Evolutionary conservation across 2,329 filamentous ascomycete genomes (phyloP).

Genomic region (Ophiostoma sp.): DNA sequence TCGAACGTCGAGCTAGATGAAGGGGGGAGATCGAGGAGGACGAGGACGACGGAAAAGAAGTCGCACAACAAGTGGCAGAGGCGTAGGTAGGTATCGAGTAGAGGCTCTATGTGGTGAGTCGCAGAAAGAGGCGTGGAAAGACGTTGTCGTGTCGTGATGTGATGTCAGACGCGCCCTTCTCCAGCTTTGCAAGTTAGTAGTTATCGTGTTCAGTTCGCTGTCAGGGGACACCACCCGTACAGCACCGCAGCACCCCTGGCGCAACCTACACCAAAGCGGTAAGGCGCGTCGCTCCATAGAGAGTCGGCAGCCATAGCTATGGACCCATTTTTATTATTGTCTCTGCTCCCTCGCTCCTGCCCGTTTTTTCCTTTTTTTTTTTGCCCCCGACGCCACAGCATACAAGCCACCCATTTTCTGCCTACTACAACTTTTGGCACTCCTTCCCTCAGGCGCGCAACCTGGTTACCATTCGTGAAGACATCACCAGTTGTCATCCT

Average conservation of each 20-base stretch:
- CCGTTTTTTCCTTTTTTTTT: conserved; percentile 12
- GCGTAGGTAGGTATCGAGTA: not conserved
- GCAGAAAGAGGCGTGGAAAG: not conserved
- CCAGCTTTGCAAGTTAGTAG: conserved; percentile 13
- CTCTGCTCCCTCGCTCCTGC: conserved; percentile 14
- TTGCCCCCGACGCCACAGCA: conserved; percentile 17
- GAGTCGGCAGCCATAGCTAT: conserved; percentile 1
- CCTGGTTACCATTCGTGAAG: not conserved
- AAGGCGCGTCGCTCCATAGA: conserved; percentile 20
- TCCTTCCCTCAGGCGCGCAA: not conserved
- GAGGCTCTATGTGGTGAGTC: not conserved
- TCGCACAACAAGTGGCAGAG: not conserved
- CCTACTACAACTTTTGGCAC: conserved; percentile 4
- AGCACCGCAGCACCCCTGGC: conserved; percentile 5
- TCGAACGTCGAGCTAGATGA: conserved; percentile 12
- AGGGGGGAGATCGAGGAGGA: conserved; percentile 6
- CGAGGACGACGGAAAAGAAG: not conserved
- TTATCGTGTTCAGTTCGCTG: conserved; percentile 23
- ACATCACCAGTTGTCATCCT: not conserved
- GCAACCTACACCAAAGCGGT: conserved; percentile 19
- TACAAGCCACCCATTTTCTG: conserved; percentile 22
- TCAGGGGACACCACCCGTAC: not conserved
- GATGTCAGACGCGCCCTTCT: conserved; percentile 7
- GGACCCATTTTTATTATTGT: conserved; percentile 13
- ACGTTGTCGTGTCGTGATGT: conserved; percentile 4